Base-by-base conservation (phyloP, 164 flowering plant species). In the Magnolia kwangsiensis region DNA sequence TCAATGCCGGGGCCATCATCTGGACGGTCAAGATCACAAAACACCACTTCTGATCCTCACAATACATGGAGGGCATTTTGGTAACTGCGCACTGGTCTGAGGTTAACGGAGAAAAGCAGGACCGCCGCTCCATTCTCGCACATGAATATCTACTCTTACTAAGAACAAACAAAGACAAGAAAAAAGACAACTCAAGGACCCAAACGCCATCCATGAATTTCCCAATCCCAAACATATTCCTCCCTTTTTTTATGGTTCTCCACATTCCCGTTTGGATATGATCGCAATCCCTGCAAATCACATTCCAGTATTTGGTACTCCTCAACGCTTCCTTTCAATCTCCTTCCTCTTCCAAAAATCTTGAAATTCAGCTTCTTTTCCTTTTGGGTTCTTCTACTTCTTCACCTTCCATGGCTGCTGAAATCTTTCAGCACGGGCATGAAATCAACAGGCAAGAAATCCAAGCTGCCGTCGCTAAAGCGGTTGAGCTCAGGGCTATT, bases 401-500 rank as follows among this genome's bases (percentile, higher is more conserved):
- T 37, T 37, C 45, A 3, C 45, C 10, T 67, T 67, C 64, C 76
- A 88, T 88, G 89, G 89, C 89, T 27, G 51, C 84, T 49, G 83
- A 80, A 73, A 80, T 80, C 69, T 84, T 84, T 61, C 83, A 77
- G 20, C 75, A 76, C 79, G 66, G 67, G 76, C 74, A 76, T 73
- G 91, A 89, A 76, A 82, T 86, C 16, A 89, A 81, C 74, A 86
- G 86, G 76, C 76, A 89, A 75, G 95, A 92, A 67, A 85, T 92
- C 66, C 88, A 93, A 78, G 88, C 91, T 1, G 98, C 97, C 87
- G 89, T 93, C 80, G 90, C 98, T 23, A 93, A 93, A 80, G 96
- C 97, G 1, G 92, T 88, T 74, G 97, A 95, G 86, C 87, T 93
- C 11, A 88, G 99, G 83, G 96, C 99, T 68, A 85, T 95, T 75